These are phyloP conservation scores for Hanseniaspora valbyensis DNA, from an alignment of 805 yeast species.

Conservation along the genomic window DNA sequence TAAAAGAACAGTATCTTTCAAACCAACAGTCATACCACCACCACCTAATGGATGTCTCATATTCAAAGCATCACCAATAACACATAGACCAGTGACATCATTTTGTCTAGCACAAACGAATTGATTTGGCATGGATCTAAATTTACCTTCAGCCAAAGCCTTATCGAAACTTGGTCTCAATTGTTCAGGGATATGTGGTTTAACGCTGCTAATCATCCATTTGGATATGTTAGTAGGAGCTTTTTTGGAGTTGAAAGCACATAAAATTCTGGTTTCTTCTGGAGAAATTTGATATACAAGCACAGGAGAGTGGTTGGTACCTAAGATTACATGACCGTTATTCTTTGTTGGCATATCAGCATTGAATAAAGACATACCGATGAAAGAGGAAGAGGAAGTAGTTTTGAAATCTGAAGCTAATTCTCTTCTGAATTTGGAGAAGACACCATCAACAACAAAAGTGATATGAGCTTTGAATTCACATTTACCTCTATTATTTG, in stretches of 20 bases:
- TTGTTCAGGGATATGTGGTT: slow-evolving; percentile 55
- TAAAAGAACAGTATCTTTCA: slow-evolving; percentile 65
- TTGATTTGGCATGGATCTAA: slow-evolving; percentile 88
- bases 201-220: slow-evolving; percentile 51
- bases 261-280: slow-evolving; percentile 73
- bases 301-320: slow-evolving; percentile 70
- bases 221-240: slow-evolving; percentile 59
- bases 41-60: slow-evolving; percentile 98
- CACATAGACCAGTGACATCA: slow-evolving; percentile 59
- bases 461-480: slow-evolving; percentile 53
- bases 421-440: slow-evolving; percentile 79
- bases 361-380: slow-evolving; percentile 65
- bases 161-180: slow-evolving; percentile 55
- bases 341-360: slow-evolving; percentile 63
- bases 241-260: slow-evolving; percentile 67
- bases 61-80: slow-evolving; percentile 87
- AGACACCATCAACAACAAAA: slow-evolving; percentile 84
- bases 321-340: slow-evolving; percentile 85
- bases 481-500: slow-evolving; percentile 31
- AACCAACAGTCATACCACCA: slow-evolving; percentile 98
- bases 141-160: slow-evolving; percentile 49
- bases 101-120: slow-evolving; percentile 70
- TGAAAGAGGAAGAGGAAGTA: slow-evolving; percentile 66
- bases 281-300: slow-evolving; percentile 78
- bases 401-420: slow-evolving; percentile 54